Evolutionary conservation across 2,329 filamentous ascomycete species (phyloP).

Genomic region (Fusarium incarnatum): DNA sequence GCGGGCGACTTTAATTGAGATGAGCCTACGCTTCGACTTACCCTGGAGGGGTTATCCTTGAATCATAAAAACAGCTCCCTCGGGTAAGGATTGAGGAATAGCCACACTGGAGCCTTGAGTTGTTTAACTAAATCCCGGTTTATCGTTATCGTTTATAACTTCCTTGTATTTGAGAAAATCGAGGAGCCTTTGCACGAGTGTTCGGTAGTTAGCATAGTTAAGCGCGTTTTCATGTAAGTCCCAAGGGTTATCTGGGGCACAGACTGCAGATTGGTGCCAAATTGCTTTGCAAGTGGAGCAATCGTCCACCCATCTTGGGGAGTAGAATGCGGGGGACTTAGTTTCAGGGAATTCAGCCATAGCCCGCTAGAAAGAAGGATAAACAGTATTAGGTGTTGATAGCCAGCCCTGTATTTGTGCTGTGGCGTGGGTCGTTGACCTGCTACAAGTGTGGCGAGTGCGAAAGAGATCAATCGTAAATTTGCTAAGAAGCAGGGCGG

Average conservation of each 20-base stretch:
- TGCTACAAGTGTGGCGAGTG: background rate
- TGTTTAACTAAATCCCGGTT: no score
- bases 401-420: fast-evolving
- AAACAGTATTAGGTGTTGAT: background rate
- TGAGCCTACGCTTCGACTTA: no score
- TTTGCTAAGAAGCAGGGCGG: background rate
- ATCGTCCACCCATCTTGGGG: background rate
- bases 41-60: no score
- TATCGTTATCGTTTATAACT: no score
- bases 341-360: fast-evolving
- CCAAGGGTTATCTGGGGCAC: background rate
- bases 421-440: background rate
- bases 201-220: background rate
- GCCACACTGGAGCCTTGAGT: no score
- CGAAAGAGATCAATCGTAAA: background rate
- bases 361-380: fast-evolving
- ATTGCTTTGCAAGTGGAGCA: background rate
- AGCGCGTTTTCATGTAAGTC: background rate
- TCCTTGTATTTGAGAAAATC: no score
- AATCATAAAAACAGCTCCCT: no score
- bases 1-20: no score
- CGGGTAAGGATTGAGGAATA: no score
- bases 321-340: background rate
- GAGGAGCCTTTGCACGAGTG: fast-evolving
- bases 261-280: background rate